Conservation (phyloP, 305 asterid genomes). For the Salvia sclarea region DNA sequence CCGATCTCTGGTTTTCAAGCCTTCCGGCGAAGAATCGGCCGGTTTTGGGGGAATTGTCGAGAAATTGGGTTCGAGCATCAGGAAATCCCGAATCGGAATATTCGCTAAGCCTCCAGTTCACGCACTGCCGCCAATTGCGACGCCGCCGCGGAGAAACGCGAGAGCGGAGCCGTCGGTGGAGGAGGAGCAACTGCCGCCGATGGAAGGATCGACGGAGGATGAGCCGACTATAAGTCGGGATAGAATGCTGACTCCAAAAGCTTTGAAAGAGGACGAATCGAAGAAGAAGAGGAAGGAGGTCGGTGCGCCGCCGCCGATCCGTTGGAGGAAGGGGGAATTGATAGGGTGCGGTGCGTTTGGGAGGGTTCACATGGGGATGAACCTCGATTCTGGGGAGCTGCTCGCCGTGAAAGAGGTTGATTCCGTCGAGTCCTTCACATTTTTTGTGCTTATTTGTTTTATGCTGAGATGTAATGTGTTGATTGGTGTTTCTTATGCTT, state of each 20-base stretch:
- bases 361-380: slow-evolving; percentile 98
- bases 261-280: slow-evolving; percentile 33
- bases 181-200: slow-evolving; percentile 50
- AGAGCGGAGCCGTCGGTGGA: slow-evolving; percentile 40
- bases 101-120: slow-evolving; percentile 71
- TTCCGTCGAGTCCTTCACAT: slow-evolving; percentile 8
- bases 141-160: slow-evolving; percentile 37
- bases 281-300: slow-evolving; percentile 43
- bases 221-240: slow-evolving; percentile 31
- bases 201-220: slow-evolving; percentile 41
- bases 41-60: slow-evolving; percentile 86
- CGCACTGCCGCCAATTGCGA: slow-evolving; percentile 60
- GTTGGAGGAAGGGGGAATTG: slow-evolving; percentile 95
- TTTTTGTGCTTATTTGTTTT: slow-evolving; percentile 9
- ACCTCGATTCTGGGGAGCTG: slow-evolving; percentile 90
- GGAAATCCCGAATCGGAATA: slow-evolving; percentile 83
- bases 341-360: slow-evolving; percentile 98
- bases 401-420: slow-evolving; percentile 95
- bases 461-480: slow-evolving; percentile 26
- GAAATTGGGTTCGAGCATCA: slow-evolving; percentile 78
- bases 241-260: slow-evolving; percentile 14
- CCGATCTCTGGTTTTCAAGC: slow-evolving; percentile 87
- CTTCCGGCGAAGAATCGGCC: slow-evolving; percentile 57
- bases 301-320: slow-evolving; percentile 50
- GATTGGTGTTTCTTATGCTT: slow-evolving; percentile 20